Evolutionary conservation across 2,329 filamentous ascomycete genomes (phyloP), one percentile per base, ranked within the genome.

Genomic region (Aureobasidium namibiae): DNA sequence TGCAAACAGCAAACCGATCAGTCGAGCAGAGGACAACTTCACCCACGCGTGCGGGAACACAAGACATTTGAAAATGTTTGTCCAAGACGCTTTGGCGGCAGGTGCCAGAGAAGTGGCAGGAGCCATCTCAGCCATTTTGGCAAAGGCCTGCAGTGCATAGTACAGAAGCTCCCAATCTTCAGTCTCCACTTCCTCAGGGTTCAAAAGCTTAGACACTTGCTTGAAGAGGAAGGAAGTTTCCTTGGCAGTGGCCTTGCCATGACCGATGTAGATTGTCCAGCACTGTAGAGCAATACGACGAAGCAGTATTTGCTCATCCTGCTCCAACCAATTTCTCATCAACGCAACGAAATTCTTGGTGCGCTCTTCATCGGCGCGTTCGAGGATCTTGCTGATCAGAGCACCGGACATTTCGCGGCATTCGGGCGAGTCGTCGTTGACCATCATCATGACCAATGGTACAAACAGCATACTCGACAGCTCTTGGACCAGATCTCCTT

Each of bases 351-450:
- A 91, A 48, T 82, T 86, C 63, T 85, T 82, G 38, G 84, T 78
- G 61, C 85, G 82, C 64, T 91, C 88, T 62, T 82, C 81, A 68
- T 92, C 88, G 1, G 91, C 86, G 66, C 86, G 85, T 60, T 84
- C 82, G 72, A 96, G 95, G 18, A 94, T 81, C 67, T 89, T 86
- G 68, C 88, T 90, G 60, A 97, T 77, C 45, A 99, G 76, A 60
- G 87, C 83, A 45, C 85, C 87, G 0, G 92, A 91, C 71, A 92
- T 86, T 62, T 91, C 82, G 31, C 89, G 85, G 72, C 94, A 99
- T 65, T 90, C 89, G 54, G 87, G 82, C 50, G 89, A 90, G 57
- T 95, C 89, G 62, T 99, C 94, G 66, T 96, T 96, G 61, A 88
- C 85, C 63, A 96, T 81, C 16, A 92, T 85, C 66, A 96, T 84